Evolutionary conservation across 306 rosid genomes (phyloP), one percentile per base, ranked within the genome.

Genomic region (Hippophae gyantsensis): DNA sequence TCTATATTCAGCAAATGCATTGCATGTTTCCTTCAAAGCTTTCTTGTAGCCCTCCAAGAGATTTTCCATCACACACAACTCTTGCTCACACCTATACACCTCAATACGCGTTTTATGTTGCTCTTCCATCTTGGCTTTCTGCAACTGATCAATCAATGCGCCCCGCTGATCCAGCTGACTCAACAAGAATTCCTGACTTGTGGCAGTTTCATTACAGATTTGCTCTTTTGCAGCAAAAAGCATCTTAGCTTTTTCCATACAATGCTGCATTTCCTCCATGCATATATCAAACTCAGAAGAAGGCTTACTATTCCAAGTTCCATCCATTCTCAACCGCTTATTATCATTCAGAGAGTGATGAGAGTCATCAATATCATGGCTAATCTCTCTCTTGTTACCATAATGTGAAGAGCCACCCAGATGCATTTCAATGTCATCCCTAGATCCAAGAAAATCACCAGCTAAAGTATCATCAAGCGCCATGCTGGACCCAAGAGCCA

Each of bases 31-130:
- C 80, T 79, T 85, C 65, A 79, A 68, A 65, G 90, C 96, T 73
- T 80, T 86, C 73, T 90, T 77, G 57, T 88, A 92, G 70, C 89
- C 95, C 6, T 81, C 84, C 69, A 85, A 73, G 32, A 86, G 82
- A 69, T 62, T 77, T 47, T 69, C 66, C 99, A 86, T 88, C 82
- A 84, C 66, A 66, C 42, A 70, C 13, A 88, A 84, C 78, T 92
- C 99, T 46, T 78, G 82, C 76, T 84, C 95, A 3, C 81, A 80
- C 68, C 90, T 70, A 75, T 76, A 80, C 9, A 75, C 54, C 72
- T 90, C 92, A 43, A 74, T 14, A 64, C 78, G 82, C 53, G 70
- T 82, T 76, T 74, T 92, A 44, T 87, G 89, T 65, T 67, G 59
- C 57, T 92, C 96, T n/a, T 88, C 99, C 52, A 57, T 11, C 79